Base-by-base conservation (phyloP, 129 eudicot genomes). In the Artemisia annua region DNA sequence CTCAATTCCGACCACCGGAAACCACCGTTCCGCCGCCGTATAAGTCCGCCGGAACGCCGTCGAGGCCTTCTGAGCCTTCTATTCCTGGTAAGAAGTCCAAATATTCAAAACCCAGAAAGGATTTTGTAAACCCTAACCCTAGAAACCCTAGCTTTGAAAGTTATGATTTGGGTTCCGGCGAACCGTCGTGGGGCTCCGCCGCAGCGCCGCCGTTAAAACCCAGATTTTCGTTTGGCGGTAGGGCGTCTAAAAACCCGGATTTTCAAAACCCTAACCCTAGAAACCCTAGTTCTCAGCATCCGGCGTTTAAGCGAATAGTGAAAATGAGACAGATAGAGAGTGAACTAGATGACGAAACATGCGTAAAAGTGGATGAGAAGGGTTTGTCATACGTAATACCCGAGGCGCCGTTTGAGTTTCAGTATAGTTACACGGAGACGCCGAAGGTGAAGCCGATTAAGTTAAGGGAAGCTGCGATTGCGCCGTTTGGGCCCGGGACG, bases 361-460 rank as follows among this genome's bases (percentile, higher is more conserved):
- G 59, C 11, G 55, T 94, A 2, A 86, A 75, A 58, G 53, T 94
- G 4, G 82, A 83, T 7, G 89, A 90, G 1, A 77, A 81, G 3
- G 99, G 99, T 16, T 77, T 94, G n/a, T 74, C 87, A 0, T 94
- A 90, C 44, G 78, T 88, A 7, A 35, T 94, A 26, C 91, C 93
- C 0, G 94, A 91, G 7, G 99, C 99, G 0, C 99, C 99, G 1
- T 94, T 94, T 74, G 86, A 83, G 71, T 94, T 82, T 78, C 96
- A 88, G 78, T 94, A 94, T 18, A 94, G 99, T 78, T 94, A 94
- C 55, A 94, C 99, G 0, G 99, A 94, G 79, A 86, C 97, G 39
- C 99, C 99, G 0, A 94, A 90, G 63, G 72, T 74, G 28, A 94
- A 86, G 85, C 99, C 99, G 7, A 18, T 86, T 65, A 83, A 74